phyloP scores from a whole-genome alignment of 1,139 yeast species.

The Kodamaea derodonti region DNA sequence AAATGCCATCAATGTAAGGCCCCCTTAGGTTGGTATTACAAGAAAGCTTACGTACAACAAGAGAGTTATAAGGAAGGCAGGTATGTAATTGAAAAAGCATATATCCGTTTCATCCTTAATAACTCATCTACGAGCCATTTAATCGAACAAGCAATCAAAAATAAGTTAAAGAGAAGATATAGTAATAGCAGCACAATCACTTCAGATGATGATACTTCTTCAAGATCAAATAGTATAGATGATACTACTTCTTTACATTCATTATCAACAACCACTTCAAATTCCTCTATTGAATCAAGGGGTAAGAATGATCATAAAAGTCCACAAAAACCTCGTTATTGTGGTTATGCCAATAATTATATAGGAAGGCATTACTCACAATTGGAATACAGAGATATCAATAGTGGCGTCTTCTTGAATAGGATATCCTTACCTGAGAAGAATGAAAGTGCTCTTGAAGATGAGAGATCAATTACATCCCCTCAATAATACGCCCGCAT shows the following conservation, averaged over 20 bases:
- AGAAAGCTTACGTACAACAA: constrained; percentile 48
- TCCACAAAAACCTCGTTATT: constrained; percentile 5
- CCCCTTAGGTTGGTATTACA: constrained; percentile 76
- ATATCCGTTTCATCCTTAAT: constrained; percentile 14
- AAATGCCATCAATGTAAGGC: constrained; percentile 62
- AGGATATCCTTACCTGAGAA: constrained; percentile 11
- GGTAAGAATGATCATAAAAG: neutral
- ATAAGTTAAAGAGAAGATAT: constrained; percentile 23
- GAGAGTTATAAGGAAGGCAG: constrained; percentile 78
- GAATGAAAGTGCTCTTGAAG: too few species aligned
- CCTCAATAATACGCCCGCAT: too few species aligned
- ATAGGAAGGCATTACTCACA: constrained; percentile 5
- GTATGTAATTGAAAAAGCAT: constrained; percentile 61
- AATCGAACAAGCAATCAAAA: constrained; percentile 26
- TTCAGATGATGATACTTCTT: constrained; percentile 8
- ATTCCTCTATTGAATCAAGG: constrained; percentile 1
- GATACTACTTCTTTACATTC: constrained; percentile 1
- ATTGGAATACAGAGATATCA: constrained; percentile 14
- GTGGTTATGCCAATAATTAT: constrained; percentile 7
- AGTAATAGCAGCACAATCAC: constrained; percentile 11
- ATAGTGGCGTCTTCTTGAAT: constrained; percentile 16
- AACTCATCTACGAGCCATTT: constrained; percentile 17
- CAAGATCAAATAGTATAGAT: constrained; percentile 4
- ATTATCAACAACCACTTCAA: neutral
- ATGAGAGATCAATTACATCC: too few species aligned